These are phyloP conservation scores for Aspergillus alliaceus DNA, from an alignment of 2,329 filamentous ascomycete genomes.

Conservation along the genomic window DNA sequence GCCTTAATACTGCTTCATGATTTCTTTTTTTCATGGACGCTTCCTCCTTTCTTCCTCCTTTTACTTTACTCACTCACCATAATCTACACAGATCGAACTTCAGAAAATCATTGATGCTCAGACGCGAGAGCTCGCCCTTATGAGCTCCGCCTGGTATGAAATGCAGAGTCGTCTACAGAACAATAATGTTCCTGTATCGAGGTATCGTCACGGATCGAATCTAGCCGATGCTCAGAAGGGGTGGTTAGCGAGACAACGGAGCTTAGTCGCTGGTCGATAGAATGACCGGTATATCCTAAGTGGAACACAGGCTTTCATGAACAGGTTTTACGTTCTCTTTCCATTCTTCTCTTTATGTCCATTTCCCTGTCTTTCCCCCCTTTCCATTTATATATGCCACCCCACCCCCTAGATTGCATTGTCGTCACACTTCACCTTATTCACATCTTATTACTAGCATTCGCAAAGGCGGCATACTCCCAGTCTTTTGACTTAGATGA, in stretches of 20 bases:
- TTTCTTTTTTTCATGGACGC: neutral
- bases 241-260: constrained; percentile 48
- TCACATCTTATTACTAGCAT: neutral
- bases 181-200: constrained; percentile 42
- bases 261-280: constrained; percentile 38
- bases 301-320: neutral
- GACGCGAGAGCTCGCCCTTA: constrained; percentile 45
- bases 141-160: constrained; percentile 50
- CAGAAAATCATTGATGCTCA: constrained; percentile 42
- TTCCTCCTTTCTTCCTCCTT: neutral
- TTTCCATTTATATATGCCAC: neutral
- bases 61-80: constrained; percentile 10
- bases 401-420: neutral
- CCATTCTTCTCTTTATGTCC: neutral
- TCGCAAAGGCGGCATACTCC: neutral
- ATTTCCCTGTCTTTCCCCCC: neutral
- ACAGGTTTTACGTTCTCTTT: neutral
- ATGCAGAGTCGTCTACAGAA: constrained; percentile 47
- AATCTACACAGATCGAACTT: constrained; percentile 37
- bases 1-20: neutral
- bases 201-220: constrained; percentile 39
- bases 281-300: neutral
- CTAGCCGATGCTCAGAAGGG: constrained; percentile 41
- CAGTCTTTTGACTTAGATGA: neutral
- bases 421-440: neutral